Evolutionary conservation across 2,329 filamentous ascomycete genomes (phyloP), one percentile per base, ranked within the genome.

Genomic region (Botryotinia calthae): DNA sequence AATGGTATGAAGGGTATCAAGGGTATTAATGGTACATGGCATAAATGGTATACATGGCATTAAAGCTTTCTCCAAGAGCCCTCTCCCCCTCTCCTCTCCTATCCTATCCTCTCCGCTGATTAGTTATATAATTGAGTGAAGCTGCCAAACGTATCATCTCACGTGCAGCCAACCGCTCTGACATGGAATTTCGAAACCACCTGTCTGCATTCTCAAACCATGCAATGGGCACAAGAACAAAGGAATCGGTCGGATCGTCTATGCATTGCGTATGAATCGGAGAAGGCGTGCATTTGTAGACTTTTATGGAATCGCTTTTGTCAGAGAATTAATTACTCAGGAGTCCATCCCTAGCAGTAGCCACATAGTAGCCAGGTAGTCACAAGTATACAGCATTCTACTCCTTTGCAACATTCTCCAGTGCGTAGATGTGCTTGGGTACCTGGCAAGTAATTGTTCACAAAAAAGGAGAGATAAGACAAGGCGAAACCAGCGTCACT

Each of bases 391-490:
- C 51, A 54, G n/a, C 14, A n/a, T n/a, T n/a, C 48, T n/a, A 54
- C 51, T 28, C 51, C 7, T 51, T 51, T 51, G 4, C 22, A 51
- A 14, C 10, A n/a, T 25, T 16, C 51, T 51, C 48, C 25, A n/a
- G 48, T 16, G 2, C 22, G 46, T 10, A 14, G n/a, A 2, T 9
- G 46, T 25, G 8, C 48, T 2, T 54, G 48, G 25, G 48, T 54
- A 54, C 25, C 48, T 51, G 48, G 48, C n/a, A 6, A n/a, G 25
- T n/a, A 14, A 51, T n/a, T 34, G 1, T 34, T 6, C 34, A n/a
- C n/a, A n/a, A n/a, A 51, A 51, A 51, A 51, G 48, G 48, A 51
- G 48, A 51, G 48, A 51, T 51, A 51, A 51, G 48, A 54, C 48
- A 54, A 54, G 25, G 25, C 48, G 16, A 54, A 54, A 54, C 48